Evolutionary conservation across 176 grass and related monocot species (phyloP), one percentile per base, ranked within the genome.

Genomic region (Aegilops tauschii): DNA sequence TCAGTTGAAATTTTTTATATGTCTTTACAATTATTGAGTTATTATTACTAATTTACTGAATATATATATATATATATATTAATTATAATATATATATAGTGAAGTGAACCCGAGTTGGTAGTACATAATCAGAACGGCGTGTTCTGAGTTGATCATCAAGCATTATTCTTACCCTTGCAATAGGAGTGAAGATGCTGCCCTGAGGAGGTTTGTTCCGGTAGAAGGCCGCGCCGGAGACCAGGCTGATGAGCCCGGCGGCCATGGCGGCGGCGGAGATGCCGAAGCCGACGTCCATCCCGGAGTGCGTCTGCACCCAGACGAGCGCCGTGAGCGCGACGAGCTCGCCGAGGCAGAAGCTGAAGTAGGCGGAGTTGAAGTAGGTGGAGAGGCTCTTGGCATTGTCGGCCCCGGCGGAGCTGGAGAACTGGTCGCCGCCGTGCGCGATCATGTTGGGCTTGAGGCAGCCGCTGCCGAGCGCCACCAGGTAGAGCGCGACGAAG

Each of bases 361-460:
- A 98, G 89, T 98, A 98, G 50, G 96, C 96, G 5, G 90, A 76
- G 90, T 98, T 98, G 91, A 98, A 98, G 89, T 98, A 98, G 20
- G 96, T 98, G n/a, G 96, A 94, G 56, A 98, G 92, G 65, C 93
- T 86, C 74, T 79, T 84, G 32, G 86, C 65, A 50, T 90, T 73
- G 68, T 87, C 87, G 72, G 1, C 85, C 37, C 36, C 85, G 69
- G 68, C 81, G 49, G 47, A 50, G 49, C 54, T 0, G 13, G 78
- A 50, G 78, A 98, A 93, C 87, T 98, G 96, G 79, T 98, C 96
- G 16, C 88, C 96, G 37, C 96, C 96, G 66, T 96, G 96, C 45
- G 96, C 86, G 71, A 98, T 98, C 96, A 98, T 98, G 90, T 96
- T 98, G 84, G 96, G 93, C 86, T 98, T 98, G 82, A 98, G 86